Evolutionary conservation across 495 filamentous ascomycete species (phyloP), one percentile per base, ranked within the genome.

Genomic region (Elasticomyces elasticus): DNA sequence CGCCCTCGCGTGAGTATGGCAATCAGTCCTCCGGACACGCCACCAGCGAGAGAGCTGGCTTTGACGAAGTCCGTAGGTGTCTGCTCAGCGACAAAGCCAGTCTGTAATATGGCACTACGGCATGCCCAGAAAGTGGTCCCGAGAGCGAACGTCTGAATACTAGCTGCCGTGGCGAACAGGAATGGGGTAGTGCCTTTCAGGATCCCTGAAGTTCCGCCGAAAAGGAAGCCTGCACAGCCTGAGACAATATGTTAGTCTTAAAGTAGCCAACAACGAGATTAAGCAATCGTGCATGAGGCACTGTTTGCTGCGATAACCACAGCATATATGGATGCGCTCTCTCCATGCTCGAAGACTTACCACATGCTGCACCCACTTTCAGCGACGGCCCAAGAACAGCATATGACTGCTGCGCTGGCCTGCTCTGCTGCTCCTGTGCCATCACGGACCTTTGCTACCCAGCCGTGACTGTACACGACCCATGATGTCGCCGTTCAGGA

Each of bases 71-170:
- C 79, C 55, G 71, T 63, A 0, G 72, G 57, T 12, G 74, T 72
- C 20, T 43, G 35, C 5, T 40, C 11, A n/a, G 19, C 40, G 7
- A 38, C 41, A 30, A 35, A n/a, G 54, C 64, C 67, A 13, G 67
- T 61, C 30, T 68, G 57, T 22, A 76, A 56, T 13, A 75, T 49
- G 9, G 60, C 50, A 11, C 59, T 51, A 30, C 75, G 68, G 51
- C 66, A 70, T 64, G 62, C 85, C 74, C 79, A 87, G 66, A 83
- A 98, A 17, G 80, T 82, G 41, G 75, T 78, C 26, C 88, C 87
- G 41, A 94, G 77, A 35, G 75, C 70, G 69, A 84, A 86, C 77
- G 85, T 95, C 69, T 95, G 89, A 37, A 85, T 71, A 31, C 86
- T 84, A 26, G 82, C 79, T 50, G 81, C 77, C 31, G 82, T 42